These are phyloP conservation scores for Mortierella sp. DNA, from an alignment of 371 early-diverging fungal species.

Conservation along the genomic window DNA sequence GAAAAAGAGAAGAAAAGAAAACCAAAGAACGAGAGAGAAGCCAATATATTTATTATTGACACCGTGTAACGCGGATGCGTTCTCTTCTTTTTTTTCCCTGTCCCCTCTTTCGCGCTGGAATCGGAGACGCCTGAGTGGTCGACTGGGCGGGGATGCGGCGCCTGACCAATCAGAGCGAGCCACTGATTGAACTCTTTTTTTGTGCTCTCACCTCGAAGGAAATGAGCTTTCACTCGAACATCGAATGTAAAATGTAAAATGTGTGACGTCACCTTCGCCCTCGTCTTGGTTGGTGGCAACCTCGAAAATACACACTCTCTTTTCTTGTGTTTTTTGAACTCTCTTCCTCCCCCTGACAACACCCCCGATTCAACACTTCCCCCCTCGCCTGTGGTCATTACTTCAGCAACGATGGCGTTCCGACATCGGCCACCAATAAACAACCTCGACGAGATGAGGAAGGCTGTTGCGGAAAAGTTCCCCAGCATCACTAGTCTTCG, in stretches of 20 bases:
- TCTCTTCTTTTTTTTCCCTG: background rate
- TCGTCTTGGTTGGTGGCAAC: no score
- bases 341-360: background rate
- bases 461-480: slow-evolving; percentile 34
- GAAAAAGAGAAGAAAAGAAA: slow-evolving; percentile 21
- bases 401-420: slow-evolving; percentile 31
- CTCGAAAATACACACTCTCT: no score
- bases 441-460: slow-evolving; percentile 54
- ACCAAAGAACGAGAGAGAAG: slow-evolving; percentile 5
- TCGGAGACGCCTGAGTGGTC: slow-evolving; percentile 3
- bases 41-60: background rate
- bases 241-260: background rate
- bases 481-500: slow-evolving; percentile 38
- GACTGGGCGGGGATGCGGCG: slow-evolving; percentile 11
- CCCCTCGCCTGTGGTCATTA: background rate
- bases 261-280: background rate
- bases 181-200: slow-evolving; percentile 18
- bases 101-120: slow-evolving; percentile 1
- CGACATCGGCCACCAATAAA: slow-evolving; percentile 33
- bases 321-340: background rate
- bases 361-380: background rate
- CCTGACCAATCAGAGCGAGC: slow-evolving; percentile 46
- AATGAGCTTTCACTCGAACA: background rate
- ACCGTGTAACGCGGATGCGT: slow-evolving; percentile 4
- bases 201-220: background rate